A percentile compares a stretch with the other conserved stretches of the same genome.
These are phyloP conservation scores for Xylaria longipes DNA, from an alignment of 495 filamentous ascomycete species.

Conservation along the genomic window DNA sequence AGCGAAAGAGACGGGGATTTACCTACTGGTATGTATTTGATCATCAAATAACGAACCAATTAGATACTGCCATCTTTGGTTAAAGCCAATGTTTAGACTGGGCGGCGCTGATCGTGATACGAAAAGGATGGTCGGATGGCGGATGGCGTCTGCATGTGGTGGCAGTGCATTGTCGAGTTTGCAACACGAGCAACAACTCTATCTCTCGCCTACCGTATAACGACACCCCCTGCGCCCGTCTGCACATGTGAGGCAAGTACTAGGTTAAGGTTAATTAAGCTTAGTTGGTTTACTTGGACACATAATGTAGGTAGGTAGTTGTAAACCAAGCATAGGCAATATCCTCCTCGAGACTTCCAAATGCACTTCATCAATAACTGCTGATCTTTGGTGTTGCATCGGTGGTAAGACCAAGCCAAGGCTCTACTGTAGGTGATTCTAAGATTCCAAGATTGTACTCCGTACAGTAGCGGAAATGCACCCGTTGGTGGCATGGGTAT, in stretches of 20 bases:
- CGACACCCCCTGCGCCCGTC: neutral
- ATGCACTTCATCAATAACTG: neutral
- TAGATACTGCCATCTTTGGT: conserved; percentile 5
- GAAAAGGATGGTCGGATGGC: conserved; percentile 15
- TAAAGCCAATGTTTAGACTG: neutral
- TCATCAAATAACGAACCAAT: too few relatives aligned
- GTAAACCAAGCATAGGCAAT: neutral
- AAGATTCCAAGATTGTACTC: too few relatives aligned
- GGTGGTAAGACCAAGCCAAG: neutral
- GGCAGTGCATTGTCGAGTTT: conserved; percentile 23
- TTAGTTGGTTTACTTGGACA: neutral
- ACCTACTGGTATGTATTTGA: too few relatives aligned
- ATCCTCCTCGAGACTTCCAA: neutral
- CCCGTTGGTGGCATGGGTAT: neutral
- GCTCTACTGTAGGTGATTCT: neutral
- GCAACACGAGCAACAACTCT: conserved; percentile 22
- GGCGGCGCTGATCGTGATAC: conserved; percentile 8
- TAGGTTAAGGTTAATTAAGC: neutral
- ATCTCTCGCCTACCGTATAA: neutral
- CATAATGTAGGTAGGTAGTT: neutral
- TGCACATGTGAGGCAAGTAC: neutral
- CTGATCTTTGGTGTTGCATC: neutral
- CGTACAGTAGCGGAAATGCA: neutral
- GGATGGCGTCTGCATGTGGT: conserved; percentile 18
- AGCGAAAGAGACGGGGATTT: neutral